Conservation (phyloP, 2,329 filamentous ascomycete species). For the Fusarium odoratissimum region DNA sequence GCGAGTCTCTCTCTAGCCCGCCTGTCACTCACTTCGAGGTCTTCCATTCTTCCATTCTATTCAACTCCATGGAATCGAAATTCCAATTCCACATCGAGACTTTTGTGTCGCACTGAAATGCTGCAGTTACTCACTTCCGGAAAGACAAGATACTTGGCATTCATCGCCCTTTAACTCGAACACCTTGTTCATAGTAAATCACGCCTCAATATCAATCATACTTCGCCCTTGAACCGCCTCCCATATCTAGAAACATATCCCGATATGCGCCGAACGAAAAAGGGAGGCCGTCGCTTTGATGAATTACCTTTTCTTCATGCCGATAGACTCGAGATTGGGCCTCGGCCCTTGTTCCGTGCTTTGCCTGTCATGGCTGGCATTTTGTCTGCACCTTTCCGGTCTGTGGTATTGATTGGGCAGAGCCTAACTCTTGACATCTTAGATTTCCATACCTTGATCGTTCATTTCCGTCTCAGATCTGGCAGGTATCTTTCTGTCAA, state of each 20-base stretch:
- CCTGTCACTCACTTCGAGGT: conserved; percentile 7
- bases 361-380: conserved; percentile 20
- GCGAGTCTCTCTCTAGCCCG: conserved; percentile 23
- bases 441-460: conserved; percentile 33
- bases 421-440: conserved; percentile 36
- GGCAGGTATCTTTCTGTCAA: conserved; percentile 16
- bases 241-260: conserved; percentile 21
- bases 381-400: conserved; percentile 14
- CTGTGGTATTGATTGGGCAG: conserved; percentile 31
- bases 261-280: conserved; percentile 21
- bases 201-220: conserved; percentile 23
- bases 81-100: conserved; percentile 37
- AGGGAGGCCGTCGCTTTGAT: conserved; percentile 11
- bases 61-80: conserved; percentile 16
- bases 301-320: conserved; percentile 15
- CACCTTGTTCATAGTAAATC: conserved; percentile 23
- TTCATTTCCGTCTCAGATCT: conserved; percentile 41
- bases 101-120: conserved; percentile 22
- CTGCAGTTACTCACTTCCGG: not conserved
- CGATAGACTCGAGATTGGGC: conserved; percentile 31
- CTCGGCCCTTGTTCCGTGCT: conserved; percentile 32
- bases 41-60: conserved; percentile 31
- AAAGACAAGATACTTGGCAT: conserved; percentile 19
- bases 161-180: conserved; percentile 19
- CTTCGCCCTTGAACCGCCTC: conserved; percentile 26